Base-by-base conservation (phyloP, 768 basidiomycete genomes). In the Suillus clintonianus region DNA sequence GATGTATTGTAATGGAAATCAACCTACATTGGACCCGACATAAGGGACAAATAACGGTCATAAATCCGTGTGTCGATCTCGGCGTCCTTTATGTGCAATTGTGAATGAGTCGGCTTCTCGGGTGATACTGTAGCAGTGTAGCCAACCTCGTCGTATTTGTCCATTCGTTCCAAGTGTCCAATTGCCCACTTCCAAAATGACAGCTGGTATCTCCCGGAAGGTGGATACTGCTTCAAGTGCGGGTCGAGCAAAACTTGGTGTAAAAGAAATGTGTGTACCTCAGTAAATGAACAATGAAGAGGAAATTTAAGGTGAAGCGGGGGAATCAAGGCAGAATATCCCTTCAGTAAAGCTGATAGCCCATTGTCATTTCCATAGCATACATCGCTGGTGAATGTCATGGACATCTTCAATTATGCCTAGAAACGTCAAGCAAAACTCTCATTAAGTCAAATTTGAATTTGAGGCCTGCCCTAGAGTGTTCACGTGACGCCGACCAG, bases 121-220 rank as follows among this genome's bases (percentile, higher is more conserved):
- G 41, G 11, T 10, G 14, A 5, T 19, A 8, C 0, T 14, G 32
- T 58, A 43, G 39, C 62, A 53, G 22, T 19, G 5, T 36, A 57
- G 76, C 82, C 67, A 80, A 82, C 88, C 81, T 89, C 83, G n/a
- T 78, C 74, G 22, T 67, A 61, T 54, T 63, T 64, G 17, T 70
- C 61, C 64, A 82, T 61, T 14, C 27, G 69, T 73, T 92, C 91
- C 42, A 93, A 76, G 42, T 79, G 71, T 24, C 72, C 69, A 22
- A 92, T 83, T 1, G 78, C 80, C 85, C 88, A 89, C 75, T 92
- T 93, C 90, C 90, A 93, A 71, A 92, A 94, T 3, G 71, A 64
- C 55, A 77, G 77, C 65, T 89, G 90, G 66, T 89, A 91, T 66
- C 84, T 79, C 19, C 67, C 64, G 0, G 91, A 88, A 0, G 91